Evolutionary conservation across 78 protist genomes (phyloP), one percentile per base, ranked within the genome.

Genomic region (Blattamonas nauphoetae): DNA sequence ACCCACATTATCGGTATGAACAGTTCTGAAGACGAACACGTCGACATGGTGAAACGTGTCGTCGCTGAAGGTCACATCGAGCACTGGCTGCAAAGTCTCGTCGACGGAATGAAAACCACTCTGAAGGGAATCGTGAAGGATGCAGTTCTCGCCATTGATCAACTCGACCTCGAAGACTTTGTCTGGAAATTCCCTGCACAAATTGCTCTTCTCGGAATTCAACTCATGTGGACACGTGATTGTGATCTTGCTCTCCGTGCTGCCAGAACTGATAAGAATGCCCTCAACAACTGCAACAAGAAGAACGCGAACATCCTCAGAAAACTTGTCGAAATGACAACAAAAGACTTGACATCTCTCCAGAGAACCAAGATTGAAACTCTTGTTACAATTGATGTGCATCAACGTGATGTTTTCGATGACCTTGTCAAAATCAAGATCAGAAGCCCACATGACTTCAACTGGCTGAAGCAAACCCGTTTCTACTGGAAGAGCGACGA

Each of bases 401-500:
- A 95, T 83, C 96, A 95, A 85, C 84, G 89, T 35, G 95, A 95
- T 38, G 89, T 93, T 33, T 89, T 82, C 35, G 89, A 86, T 6
- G 85, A 85, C 6, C 78, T 92, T 42, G 80, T 63, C 41, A 35
- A 34, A 77, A 45, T 21, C 64, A 33, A 64, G 44, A 80, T 93
- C 42, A 0, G 45, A 42, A 64, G 45, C 42, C 45, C 90, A 2
- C 32, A 0, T 1, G 94, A 95, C 86, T 95, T 95, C 82, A 95
- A 91, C 85, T 95, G 97, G 97, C 82, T 85, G 79, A 89, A 87
- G 88, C 97, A 95, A 83, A 82, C 91, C 2, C 87, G 95, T n/a
- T 91, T 88, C 90, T 93, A 93, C 90, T 93, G 94, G 94, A 0
- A 33, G 38, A 41, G 0, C 3, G 96, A 92, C 29, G 2, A 0